Evolutionary conservation across 2,329 filamentous ascomycete genomes (phyloP).

Genomic region (Parascedosporium putredinis): DNA sequence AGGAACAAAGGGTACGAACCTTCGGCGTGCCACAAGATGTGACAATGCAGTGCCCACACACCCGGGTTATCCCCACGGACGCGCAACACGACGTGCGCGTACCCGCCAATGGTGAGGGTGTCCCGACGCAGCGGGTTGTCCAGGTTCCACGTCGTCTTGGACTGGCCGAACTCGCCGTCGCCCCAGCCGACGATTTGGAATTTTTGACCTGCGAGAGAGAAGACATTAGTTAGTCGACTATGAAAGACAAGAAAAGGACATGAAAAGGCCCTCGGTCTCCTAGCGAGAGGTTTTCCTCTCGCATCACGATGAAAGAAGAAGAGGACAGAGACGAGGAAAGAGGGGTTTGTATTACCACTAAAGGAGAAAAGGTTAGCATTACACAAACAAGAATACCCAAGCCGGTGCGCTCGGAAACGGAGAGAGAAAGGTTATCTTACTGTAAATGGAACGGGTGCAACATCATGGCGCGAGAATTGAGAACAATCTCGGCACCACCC

Average conservation of each 20-base stretch:
- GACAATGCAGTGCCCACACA: conserved; percentile 47
- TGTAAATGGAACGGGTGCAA: conserved; percentile 16
- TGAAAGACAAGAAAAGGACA: too few relatives aligned
- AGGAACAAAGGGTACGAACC: background rate
- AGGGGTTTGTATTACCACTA: background rate
- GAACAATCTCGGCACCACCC: conserved; percentile 15
- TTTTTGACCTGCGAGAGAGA: conserved; percentile 31
- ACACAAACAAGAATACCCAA: too few relatives aligned
- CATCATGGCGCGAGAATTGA: conserved; percentile 16
- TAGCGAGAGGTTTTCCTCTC: too few relatives aligned
- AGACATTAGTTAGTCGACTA: background rate
- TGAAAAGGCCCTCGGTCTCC: too few relatives aligned
- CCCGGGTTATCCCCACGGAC: conserved; percentile 48
- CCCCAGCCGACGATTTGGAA: conserved; percentile 36
- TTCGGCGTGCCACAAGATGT: conserved; percentile 47
- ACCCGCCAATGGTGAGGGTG: conserved; percentile 40
- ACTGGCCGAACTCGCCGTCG: conserved; percentile 19
- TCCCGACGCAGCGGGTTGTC: conserved; percentile 25
- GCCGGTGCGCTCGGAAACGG: too few relatives aligned
- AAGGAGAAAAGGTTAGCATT: too few relatives aligned
- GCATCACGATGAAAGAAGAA: too few relatives aligned
- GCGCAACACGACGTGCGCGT: conserved; percentile 41
- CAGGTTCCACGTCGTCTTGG: conserved; percentile 12
- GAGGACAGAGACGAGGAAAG: too few relatives aligned
- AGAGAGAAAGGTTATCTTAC: conserved; percentile 9